Evolutionary conservation across 176 grass and related monocot genomes (phyloP), one percentile per base, ranked within the genome.

Genomic region (Stipa capillata): DNA sequence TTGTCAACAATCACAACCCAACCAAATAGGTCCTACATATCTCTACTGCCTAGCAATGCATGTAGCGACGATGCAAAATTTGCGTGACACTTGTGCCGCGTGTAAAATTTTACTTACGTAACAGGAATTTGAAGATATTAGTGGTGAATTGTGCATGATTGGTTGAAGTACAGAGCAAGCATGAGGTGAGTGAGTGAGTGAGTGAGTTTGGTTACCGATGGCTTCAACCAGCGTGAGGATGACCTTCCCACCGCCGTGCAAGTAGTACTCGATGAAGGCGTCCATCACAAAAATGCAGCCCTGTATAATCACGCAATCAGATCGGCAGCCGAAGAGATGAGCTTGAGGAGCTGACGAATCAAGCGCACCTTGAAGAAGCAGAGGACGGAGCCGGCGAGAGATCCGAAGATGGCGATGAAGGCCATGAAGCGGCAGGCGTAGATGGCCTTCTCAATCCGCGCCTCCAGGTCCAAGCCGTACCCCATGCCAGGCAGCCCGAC

Each of bases 161-260:
- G 29, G 35, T 12, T 85, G 18, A 44, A 66, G 25, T 62, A 39
- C 33, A 47, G 40, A 76, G 37, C 10, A 75, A 18, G 61, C 29
- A 74, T 67, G 6, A 27, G 20, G 59, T 33, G n/a, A n/a, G n/a
- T n/a, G n/a, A n/a, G n/a, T n/a, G n/a, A n/a, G n/a, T 23, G 50
- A 29, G 62, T n/a, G 18, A 35, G 62, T 53, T 41, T 78, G 55
- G 15, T 90, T 89, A 95, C 92, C 96, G 65, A 95, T 91, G 53
- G 96, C 90, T 95, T 93, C 86, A 33, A 99, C 33, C 73, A 99
- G 75, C 88, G 87, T 91, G 28, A 90, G 64, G 32, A 87, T 90
- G 74, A 89, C 81, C 76, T 84, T 87, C 20, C 77, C 92, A 1
- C 88, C 70, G 1, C 85, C 87, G 4, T 80, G 58, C 29, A 83